Evolutionary conservation across 2,329 filamentous ascomycete species (phyloP).

Genomic region (Fusarium heterosporum): DNA sequence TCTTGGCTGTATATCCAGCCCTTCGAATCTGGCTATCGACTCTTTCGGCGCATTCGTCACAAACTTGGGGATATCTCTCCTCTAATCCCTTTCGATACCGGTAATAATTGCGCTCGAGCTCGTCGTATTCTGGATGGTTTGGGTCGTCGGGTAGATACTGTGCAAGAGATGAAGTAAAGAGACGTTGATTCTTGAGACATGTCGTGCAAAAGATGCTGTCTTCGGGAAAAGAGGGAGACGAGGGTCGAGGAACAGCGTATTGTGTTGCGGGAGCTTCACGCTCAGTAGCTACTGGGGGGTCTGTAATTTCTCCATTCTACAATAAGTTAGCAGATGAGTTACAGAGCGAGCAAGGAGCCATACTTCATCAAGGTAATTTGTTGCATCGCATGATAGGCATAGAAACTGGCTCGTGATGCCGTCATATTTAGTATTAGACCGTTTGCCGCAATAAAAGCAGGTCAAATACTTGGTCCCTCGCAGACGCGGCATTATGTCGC

Average conservation of each 20-base stretch:
- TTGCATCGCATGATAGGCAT: slow-evolving; percentile 83
- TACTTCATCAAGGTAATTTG: slow-evolving; percentile 91
- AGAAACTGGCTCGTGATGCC: slow-evolving; percentile 73
- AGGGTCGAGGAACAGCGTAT: slow-evolving; percentile 60
- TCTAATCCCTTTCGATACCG: slow-evolving; percentile 80
- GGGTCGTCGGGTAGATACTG: slow-evolving; percentile 79
- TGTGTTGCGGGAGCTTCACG: slow-evolving; percentile 56
- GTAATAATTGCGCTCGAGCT: slow-evolving; percentile 76
- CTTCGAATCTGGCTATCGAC: slow-evolving; percentile 77
- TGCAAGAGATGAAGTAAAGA: slow-evolving; percentile 80
- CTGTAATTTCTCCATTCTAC: slow-evolving; percentile 88
- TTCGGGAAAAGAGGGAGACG: slow-evolving; percentile 24
- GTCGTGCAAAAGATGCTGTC: slow-evolving; percentile 73
- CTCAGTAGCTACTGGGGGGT: slow-evolving; percentile 76
- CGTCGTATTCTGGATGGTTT: slow-evolving; percentile 74
- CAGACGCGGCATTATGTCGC: slow-evolving; percentile 57
- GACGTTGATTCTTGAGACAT: slow-evolving; percentile 89
- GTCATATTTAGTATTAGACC: slow-evolving; percentile 70
- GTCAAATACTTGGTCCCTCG: slow-evolving; percentile 61
- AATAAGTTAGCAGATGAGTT: slow-evolving; percentile 12
- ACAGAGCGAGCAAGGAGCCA: accelerated
- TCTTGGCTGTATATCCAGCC: slow-evolving; percentile 83
- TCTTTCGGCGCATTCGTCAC: slow-evolving; percentile 79
- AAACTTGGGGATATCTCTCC: slow-evolving; percentile 88
- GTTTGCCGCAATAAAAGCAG: slow-evolving; percentile 88